Evolutionary conservation across 1,284 basidiomycete species (phyloP), one percentile per base, ranked within the genome.

Genomic region (Ganoderma lingzhi): DNA sequence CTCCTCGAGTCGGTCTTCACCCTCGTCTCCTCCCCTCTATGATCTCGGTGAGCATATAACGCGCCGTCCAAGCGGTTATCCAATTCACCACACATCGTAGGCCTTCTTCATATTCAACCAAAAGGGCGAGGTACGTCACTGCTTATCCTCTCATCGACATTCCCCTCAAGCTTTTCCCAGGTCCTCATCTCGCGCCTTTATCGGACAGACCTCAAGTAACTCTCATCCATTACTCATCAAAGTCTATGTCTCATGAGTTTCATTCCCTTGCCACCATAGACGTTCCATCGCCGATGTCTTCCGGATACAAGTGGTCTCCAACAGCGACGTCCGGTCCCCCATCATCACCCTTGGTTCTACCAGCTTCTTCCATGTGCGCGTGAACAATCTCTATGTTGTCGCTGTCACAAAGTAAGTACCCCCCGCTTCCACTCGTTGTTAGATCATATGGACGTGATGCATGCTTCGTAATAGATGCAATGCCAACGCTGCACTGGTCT

Each of bases 51-150:
- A 77, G 83, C 74, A 19, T 39, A 2, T 15, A 55, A 15, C 28
- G 19, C 30, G 8, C 9, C 35, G 19, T 0, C 17, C 53, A 19
- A 3, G 3, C 35, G 3, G 5, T 32, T 41, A 6, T 41, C 6
- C 15, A 41, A 41, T 23, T 66, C 32, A 53, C 44, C 55, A 19
- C 23, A 9, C 4, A 23, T 19, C n/a, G 3, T 60, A 96, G 94
- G 96, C 95, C 64, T 97, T 98, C 89, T 98, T 98, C 83, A 95
- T 98, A 73, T 98, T 98, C 87, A 98, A 97, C 79, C 95, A 96
- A 82, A 98, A 98, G 82, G 97, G 96, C 79, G 97, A 98, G 89
- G 95, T 96, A 75, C 68, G 87, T 61, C 39, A 2, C 12, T 12
- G 39, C 14, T 28, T 28, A 23, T 70, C 23, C 17, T 19, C 39